Conservation (phyloP, 2,329 filamentous ascomycete genomes). For the Cercospora beticola region DNA sequence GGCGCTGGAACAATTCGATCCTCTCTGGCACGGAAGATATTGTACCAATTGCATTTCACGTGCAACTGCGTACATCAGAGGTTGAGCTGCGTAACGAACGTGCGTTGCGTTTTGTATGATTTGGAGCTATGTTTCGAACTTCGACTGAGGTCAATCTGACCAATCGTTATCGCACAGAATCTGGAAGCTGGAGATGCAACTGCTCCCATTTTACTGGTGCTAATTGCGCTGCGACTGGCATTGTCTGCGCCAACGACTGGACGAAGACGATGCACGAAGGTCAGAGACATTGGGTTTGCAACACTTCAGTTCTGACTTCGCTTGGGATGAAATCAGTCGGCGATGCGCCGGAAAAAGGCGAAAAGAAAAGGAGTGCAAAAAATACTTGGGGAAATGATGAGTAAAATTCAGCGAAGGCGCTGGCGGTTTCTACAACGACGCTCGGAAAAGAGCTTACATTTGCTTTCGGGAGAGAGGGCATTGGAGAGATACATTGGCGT, state of each 20-base stretch:
- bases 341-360: background rate
- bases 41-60: background rate
- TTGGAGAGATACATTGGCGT: background rate
- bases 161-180: background rate
- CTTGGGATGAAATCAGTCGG: background rate
- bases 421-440: conserved; percentile 2
- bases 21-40: background rate
- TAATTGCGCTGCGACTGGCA: background rate
- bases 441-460: conserved; percentile 2
- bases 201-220: background rate
- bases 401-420: conserved; percentile 1
- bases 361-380: background rate
- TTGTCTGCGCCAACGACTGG: background rate
- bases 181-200: background rate
- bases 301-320: background rate
- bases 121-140: background rate
- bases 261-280: background rate
- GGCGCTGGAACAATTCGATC: background rate
- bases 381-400: background rate
- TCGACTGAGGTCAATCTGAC: background rate
- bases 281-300: background rate
- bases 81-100: background rate
- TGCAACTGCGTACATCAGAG: background rate
- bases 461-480: background rate
- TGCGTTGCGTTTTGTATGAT: background rate